Evolutionary conservation across 1,139 yeast species (phyloP), one percentile per base, ranked within the genome.

Genomic region (Pichia terricola): DNA sequence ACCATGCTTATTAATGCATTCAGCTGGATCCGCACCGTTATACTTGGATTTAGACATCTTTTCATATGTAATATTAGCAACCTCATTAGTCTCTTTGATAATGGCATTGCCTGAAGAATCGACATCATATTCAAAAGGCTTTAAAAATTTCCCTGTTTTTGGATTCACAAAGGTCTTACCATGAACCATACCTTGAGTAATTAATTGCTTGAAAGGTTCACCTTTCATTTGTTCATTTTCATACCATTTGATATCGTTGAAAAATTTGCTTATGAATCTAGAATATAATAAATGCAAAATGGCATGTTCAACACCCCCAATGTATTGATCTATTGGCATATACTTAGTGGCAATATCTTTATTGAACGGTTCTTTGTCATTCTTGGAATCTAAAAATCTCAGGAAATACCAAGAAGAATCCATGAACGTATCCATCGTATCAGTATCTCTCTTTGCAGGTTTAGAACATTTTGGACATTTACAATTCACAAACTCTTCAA

Each of bases 101-200:
- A 63, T 54, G 4, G 83, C 81, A 5, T 62, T 57, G 0, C 61
- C 62, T 0, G 72, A 62, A 36, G 65, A 63, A 1, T 65, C 48
- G 2, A 63, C 42, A 43, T 75, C 81, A 22, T 81, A 57, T 53
- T 91, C 96, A 2, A 80, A 78, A 0, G 94, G 94, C 53, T 77
- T 85, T 51, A 91, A 67, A 57, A 83, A 89, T 47, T 78, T 67
- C 0, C 91, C 94, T 37, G 73, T 81, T 0, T 62, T 64, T 1
- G 96, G 94, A 53, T 88, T 82, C 10, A 72, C 68, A 53, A 62
- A 84, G 0, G 98, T 91, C 57, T 77, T 79, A 2, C 97, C 97
- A 53, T 89, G 96, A 4, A 91, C 98, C 98, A 91, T 91, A 16
- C 98, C 98, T 60, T 89, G 98, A 2, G 97, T 89, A 2, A 91